Evolutionary conservation across 2,329 filamentous ascomycete genomes (phyloP).

Genomic region (Arthrobotrys conoides): DNA sequence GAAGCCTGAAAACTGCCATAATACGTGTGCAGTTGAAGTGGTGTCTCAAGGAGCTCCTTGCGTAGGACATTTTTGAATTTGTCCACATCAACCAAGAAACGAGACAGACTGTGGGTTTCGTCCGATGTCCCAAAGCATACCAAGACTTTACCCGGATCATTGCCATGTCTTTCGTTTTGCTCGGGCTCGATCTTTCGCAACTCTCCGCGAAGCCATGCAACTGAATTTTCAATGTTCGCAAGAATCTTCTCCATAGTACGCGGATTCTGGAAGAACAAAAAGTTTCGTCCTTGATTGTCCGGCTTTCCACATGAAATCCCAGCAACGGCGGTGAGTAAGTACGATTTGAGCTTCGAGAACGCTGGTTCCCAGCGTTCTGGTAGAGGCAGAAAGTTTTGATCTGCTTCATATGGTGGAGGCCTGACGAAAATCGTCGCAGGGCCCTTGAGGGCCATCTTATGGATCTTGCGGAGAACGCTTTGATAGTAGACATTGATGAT

Average conservation of each 20-base stretch:
- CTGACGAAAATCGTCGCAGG: conserved; percentile 16
- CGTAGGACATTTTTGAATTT: background rate
- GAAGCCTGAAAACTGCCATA: background rate
- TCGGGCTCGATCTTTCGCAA: background rate
- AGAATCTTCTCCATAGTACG: background rate
- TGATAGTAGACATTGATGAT: conserved; percentile 22
- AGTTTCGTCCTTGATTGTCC: background rate
- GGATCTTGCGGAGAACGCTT: conserved; percentile 14
- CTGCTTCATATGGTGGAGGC: conserved; percentile 12
- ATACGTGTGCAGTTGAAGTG: background rate
- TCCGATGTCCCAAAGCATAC: background rate
- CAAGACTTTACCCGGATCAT: background rate
- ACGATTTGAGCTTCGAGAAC: conserved; percentile 2
- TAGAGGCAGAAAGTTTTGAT: background rate
- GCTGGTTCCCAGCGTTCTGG: background rate
- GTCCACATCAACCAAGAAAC: conserved; percentile 30
- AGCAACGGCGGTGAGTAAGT: background rate
- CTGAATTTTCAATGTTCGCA: background rate
- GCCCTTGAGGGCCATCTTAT: background rate
- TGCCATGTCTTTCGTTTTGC: background rate
- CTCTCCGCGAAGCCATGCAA: background rate
- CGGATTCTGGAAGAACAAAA: background rate
- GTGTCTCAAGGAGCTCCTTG: background rate
- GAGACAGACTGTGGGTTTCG: background rate
- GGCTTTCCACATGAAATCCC: background rate